Conservation (phyloP, 1,139 yeast genomes). For the Kurtzmaniella quercitrusa region DNA sequence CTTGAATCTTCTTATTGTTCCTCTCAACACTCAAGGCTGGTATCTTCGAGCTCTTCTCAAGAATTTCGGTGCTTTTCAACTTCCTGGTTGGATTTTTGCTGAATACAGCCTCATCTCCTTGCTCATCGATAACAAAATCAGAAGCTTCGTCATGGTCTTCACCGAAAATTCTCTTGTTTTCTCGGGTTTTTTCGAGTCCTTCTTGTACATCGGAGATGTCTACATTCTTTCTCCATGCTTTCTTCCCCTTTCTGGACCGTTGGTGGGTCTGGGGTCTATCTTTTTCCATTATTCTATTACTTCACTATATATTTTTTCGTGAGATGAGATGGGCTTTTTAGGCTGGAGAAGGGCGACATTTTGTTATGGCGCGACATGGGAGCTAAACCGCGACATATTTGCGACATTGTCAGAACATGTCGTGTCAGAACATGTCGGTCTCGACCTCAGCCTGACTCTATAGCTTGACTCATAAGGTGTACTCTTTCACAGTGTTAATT, state of each 20-base stretch:
- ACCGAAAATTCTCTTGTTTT: constrained; percentile 65
- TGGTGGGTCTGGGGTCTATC: constrained; percentile 33
- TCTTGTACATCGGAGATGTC: constrained; percentile 75
- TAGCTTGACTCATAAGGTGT: too few relatives aligned
- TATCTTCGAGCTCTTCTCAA: constrained; percentile 73
- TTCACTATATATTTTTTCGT: not conserved
- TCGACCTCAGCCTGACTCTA: too few relatives aligned
- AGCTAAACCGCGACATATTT: not conserved
- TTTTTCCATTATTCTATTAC: constrained; percentile 11
- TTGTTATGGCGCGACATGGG: not conserved
- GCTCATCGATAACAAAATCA: constrained; percentile 67
- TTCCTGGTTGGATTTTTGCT: constrained; percentile 29
- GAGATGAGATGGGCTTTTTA: constrained; percentile 1
- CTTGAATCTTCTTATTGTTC: constrained; percentile 48
- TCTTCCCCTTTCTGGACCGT: constrained; percentile 85
- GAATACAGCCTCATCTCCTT: constrained; percentile 44
- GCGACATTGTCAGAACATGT: not conserved
- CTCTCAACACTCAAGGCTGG: constrained; percentile 51
- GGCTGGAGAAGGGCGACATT: not conserved
- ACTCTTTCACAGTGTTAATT: too few relatives aligned
- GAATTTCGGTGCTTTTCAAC: constrained; percentile 70
- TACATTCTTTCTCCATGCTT: constrained; percentile 94
- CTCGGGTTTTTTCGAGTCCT: constrained; percentile 66
- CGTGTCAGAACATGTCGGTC: too few relatives aligned
- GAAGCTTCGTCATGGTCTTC: constrained; percentile 23